Evolutionary conservation across 2,329 filamentous ascomycete species (phyloP).

Genomic region (Cladorrhinum sp.): DNA sequence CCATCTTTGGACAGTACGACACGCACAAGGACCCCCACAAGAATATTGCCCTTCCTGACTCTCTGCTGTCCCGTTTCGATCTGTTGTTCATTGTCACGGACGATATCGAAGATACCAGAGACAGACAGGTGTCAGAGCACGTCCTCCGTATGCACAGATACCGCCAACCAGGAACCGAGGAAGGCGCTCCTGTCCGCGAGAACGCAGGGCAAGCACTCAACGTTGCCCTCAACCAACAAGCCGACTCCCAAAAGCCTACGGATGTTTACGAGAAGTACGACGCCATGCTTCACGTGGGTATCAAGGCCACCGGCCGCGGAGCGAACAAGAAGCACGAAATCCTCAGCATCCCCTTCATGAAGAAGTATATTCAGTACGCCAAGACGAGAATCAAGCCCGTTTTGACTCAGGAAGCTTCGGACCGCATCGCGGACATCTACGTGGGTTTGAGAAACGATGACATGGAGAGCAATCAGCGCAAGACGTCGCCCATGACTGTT

Average conservation of each 20-base stretch:
- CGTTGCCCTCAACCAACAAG: constrained; percentile 78
- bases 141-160: constrained; percentile 97
- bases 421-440: constrained; percentile 88
- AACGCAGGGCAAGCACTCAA: constrained; percentile 79
- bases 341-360: constrained; percentile 94
- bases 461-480: constrained; percentile 87
- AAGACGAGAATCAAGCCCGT: constrained; percentile 88
- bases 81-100: constrained; percentile 96
- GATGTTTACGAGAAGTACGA: constrained; percentile 97
- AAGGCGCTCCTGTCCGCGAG: constrained; percentile 91
- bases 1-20: constrained; percentile 97
- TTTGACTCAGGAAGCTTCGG: constrained; percentile 84
- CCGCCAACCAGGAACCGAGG: constrained; percentile 86
- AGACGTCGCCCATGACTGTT: constrained; percentile 92
- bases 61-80: constrained; percentile 96
- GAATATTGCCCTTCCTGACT: constrained; percentile 96
- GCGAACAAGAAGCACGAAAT: constrained; percentile 78
- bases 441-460: constrained; percentile 93
- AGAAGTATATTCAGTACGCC: constrained; percentile 99
- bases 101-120: constrained; percentile 91
- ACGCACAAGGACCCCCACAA: constrained; percentile 98
- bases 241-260: constrained; percentile 69
- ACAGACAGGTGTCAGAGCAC: constrained; percentile 91
- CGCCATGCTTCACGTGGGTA: constrained; percentile 89
- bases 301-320: constrained; percentile 71